Percentiles rank a stretch among this genome's conserved stretches.
These are phyloP conservation scores for Pachyrhizus erosus DNA, from an alignment of 306 rosid species.

Conservation along the genomic window DNA sequence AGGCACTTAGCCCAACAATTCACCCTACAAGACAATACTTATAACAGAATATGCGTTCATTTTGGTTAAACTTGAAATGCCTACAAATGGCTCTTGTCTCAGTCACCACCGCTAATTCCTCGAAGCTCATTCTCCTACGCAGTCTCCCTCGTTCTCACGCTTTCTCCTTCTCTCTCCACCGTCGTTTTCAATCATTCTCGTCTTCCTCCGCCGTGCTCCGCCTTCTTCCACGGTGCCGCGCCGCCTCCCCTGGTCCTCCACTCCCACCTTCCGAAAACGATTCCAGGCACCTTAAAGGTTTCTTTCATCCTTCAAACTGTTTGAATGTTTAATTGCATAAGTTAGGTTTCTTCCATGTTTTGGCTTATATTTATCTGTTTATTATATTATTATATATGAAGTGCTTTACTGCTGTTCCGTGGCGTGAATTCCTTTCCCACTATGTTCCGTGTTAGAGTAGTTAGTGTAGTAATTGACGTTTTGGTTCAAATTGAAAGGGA, in stretches of 20 bases:
- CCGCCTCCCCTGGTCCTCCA: constrained; percentile 57
- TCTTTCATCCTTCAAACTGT: not conserved
- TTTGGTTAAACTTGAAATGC: constrained; percentile 15
- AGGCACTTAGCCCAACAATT: not conserved
- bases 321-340: not conserved
- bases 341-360: not conserved
- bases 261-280: constrained; percentile 52
- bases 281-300: constrained; percentile 47
- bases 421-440: not conserved
- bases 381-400: not conserved
- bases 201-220: constrained; percentile 31
- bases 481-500: constrained; percentile 12
- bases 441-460: not conserved
- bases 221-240: constrained; percentile 50
- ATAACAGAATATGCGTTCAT: not conserved
- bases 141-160: constrained; percentile 28
- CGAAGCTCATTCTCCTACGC: not conserved
- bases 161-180: constrained; percentile 42
- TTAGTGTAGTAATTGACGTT: not conserved
- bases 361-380: not conserved
- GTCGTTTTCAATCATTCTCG: constrained; percentile 37
- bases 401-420: not conserved
- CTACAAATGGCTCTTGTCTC: constrained; percentile 53
- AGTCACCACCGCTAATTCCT: constrained; percentile 11
- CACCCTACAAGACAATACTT: not conserved